Evolutionary conservation across 2,329 filamentous ascomycete species (phyloP).

Genomic region (Cytospora mali): DNA sequence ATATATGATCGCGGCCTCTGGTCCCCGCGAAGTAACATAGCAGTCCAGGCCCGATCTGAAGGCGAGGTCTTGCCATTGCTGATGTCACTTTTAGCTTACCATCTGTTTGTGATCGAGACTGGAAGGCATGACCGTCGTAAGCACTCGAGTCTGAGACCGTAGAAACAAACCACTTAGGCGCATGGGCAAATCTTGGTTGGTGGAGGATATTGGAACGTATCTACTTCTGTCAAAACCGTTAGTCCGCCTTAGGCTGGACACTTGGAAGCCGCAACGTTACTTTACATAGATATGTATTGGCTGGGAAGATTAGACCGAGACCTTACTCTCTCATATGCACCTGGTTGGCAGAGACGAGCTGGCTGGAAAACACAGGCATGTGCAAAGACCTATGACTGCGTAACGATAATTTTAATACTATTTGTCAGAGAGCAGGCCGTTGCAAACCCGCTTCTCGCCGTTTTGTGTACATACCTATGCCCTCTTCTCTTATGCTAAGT

Average conservation of each 20-base stretch:
- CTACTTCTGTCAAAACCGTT: neutral
- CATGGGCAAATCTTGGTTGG: neutral
- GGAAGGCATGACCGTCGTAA: neutral
- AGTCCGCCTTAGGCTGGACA: neutral
- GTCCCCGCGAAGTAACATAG: neutral
- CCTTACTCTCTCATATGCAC: neutral
- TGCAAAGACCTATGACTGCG: neutral
- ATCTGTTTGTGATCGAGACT: neutral
- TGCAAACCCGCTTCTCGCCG: neutral
- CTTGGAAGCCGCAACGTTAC: too few species aligned
- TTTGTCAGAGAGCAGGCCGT: neutral
- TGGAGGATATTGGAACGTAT: neutral
- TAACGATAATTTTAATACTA: neutral
- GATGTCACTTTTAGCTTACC: neutral
- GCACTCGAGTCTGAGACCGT: neutral
- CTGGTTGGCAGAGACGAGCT: neutral
- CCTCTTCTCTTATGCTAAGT: constrained; percentile 4
- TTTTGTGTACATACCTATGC: neutral
- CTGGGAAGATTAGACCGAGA: neutral
- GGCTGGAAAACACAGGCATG: neutral
- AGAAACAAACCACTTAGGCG: neutral
- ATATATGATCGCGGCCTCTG: neutral
- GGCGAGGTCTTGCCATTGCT: neutral
- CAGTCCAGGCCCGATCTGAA: neutral
- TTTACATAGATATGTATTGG: neutral